phyloP scores from a whole-genome alignment of 1,139 yeast species.

The Taiozyma onychis region DNA sequence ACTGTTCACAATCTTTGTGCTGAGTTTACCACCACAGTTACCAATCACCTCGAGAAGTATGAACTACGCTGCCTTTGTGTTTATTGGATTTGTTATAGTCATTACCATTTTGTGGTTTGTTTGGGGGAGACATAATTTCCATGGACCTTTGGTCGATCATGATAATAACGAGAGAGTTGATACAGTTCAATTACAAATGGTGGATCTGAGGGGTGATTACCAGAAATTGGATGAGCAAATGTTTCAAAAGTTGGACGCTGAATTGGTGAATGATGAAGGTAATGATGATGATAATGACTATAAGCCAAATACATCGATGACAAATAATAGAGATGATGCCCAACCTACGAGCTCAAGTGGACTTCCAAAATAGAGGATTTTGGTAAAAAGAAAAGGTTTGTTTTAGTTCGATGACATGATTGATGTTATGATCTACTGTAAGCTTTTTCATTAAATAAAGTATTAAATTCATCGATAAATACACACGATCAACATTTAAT shows the following conservation, averaged over 20 bases:
- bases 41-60: constrained; percentile 57
- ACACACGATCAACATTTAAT: constrained; percentile 1
- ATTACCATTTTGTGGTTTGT: constrained; percentile 46
- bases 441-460: neutral
- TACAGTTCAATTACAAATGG: constrained; percentile 12
- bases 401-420: neutral
- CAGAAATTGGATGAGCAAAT: constrained; percentile 19
- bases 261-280: constrained; percentile 1
- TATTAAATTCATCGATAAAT: neutral
- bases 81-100: constrained; percentile 40
- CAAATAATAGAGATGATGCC: neutral
- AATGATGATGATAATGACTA: too few species aligned
- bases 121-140: constrained; percentile 60
- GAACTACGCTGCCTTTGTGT: constrained; percentile 72
- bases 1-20: constrained; percentile 49
- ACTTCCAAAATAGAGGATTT: neutral
- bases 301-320: neutral
- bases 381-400: neutral
- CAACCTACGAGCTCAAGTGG: neutral
- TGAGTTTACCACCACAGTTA: constrained; percentile 71
- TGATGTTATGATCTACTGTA: neutral
- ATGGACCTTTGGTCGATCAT: constrained; percentile 58
- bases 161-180: constrained; percentile 33
- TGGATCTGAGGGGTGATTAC: constrained; percentile 12
- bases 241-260: constrained; percentile 17